Evolutionary conservation across 2,329 filamentous ascomycete genomes (phyloP).

Genomic region (Penicillium sp.): DNA sequence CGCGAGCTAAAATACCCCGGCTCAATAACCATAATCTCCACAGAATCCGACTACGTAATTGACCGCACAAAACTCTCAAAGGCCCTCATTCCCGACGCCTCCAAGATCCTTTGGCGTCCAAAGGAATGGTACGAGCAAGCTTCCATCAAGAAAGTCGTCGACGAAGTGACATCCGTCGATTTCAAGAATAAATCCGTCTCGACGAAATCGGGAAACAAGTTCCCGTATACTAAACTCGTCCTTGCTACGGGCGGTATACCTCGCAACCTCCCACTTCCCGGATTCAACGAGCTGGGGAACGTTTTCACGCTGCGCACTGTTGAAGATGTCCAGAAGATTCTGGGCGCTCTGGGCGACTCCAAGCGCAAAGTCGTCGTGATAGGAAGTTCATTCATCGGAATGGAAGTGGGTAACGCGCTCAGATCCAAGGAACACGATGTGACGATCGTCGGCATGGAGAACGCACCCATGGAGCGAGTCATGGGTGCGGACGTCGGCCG

Average conservation of each 20-base stretch:
- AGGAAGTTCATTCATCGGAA: constrained; percentile 93
- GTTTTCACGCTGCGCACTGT: constrained; percentile 80
- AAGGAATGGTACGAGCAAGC: constrained; percentile 71
- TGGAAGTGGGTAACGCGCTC: constrained; percentile 87
- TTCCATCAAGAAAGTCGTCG: constrained; percentile 55
- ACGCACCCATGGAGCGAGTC: constrained; percentile 77
- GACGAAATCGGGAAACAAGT: constrained; percentile 70
- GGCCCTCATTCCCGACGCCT: constrained; percentile 75
- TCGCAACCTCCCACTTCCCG: constrained; percentile 71
- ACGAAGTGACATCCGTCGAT: constrained; percentile 70
- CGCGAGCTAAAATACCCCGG: constrained; percentile 78
- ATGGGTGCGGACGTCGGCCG: constrained; percentile 78
- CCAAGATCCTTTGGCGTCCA: constrained; percentile 74
- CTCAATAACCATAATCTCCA: constrained; percentile 76
- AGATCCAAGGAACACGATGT: constrained; percentile 75
- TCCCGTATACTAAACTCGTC: constrained; percentile 81
- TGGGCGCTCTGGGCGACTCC: constrained; percentile 68
- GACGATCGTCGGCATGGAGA: constrained; percentile 84
- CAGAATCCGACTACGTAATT: constrained; percentile 81
- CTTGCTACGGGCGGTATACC: constrained; percentile 84
- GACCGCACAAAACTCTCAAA: constrained; percentile 96
- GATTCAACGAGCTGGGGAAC: constrained; percentile 81
- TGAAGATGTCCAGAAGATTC: constrained; percentile 74
- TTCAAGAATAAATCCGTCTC: constrained; percentile 70
- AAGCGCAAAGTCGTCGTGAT: constrained; percentile 89